Evolutionary conservation across 164 flowering plant genomes (phyloP).

Genomic region (Aristolochia fimbriata): DNA sequence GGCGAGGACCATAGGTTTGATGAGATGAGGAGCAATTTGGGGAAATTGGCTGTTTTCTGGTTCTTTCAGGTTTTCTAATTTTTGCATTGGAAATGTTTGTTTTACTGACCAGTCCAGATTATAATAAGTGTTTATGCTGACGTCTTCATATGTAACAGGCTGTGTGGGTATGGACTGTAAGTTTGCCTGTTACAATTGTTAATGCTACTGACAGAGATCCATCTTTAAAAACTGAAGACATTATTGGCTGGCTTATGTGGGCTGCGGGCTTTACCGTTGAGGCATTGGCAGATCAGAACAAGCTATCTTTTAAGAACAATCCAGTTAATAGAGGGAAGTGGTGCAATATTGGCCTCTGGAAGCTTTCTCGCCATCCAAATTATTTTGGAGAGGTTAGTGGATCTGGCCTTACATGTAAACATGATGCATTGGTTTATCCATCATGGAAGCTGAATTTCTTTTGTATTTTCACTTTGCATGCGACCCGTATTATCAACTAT

Average conservation of each 20-base stretch:
- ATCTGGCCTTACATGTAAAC: background rate
- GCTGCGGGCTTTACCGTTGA: conserved; percentile 50
- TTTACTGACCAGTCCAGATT: background rate
- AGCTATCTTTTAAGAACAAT: conserved; percentile 61
- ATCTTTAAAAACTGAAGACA: conserved; percentile 48
- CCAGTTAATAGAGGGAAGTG: conserved; percentile 85
- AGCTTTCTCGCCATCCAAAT: conserved; percentile 79
- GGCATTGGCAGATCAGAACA: conserved; percentile 88
- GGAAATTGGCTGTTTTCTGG: conserved; percentile 86
- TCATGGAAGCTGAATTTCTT: background rate
- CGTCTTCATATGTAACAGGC: conserved; percentile 43
- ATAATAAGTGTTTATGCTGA: background rate
- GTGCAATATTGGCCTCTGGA: conserved; percentile 87
- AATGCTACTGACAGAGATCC: conserved; percentile 70
- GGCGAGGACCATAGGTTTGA: conserved; percentile 96
- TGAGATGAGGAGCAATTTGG: conserved; percentile 71
- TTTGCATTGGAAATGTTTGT: background rate
- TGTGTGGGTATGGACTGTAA: conserved; percentile 98
- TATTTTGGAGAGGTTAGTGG: conserved; percentile 87
- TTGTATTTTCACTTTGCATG: background rate
- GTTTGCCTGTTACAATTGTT: conserved; percentile 84
- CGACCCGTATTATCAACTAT: background rate
- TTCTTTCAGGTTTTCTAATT: conserved; percentile 57
- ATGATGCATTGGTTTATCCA: background rate
- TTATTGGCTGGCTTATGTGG: conserved; percentile 94